A percentile compares a stretch with the other conserved stretches of the same genome.
These are phyloP conservation scores for Cucumis cinereus DNA, from an alignment of 306 rosid genomes.

Conservation along the genomic window DNA sequence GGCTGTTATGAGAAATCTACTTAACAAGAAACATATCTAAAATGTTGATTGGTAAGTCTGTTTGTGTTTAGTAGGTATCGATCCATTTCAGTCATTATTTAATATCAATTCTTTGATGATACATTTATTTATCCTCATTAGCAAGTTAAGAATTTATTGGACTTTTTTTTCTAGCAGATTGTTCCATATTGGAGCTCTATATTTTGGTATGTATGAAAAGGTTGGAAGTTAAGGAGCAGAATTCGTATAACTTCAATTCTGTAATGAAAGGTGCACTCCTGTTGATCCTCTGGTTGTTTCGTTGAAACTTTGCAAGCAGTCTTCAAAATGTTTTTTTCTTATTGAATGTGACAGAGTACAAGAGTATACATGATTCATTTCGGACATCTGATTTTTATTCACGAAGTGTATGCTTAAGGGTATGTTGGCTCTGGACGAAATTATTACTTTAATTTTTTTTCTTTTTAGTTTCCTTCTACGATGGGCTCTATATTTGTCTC, in stretches of 20 bases:
- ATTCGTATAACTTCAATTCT: conserved; percentile 68
- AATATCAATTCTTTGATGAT: too few relatives aligned
- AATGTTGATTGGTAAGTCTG: too few relatives aligned
- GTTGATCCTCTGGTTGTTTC: conserved; percentile 10
- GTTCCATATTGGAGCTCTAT: conserved; percentile 75
- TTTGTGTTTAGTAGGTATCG: too few relatives aligned
- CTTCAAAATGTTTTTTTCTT: conserved; percentile 1
- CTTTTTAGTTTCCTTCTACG: not conserved
- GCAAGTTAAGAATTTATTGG: not conserved
- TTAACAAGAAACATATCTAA: not conserved
- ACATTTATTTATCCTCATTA: not conserved
- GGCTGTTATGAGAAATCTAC: not conserved
- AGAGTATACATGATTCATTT: conserved; percentile 47
- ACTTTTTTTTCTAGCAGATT: conserved; percentile 34
- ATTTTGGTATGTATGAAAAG: conserved; percentile 88
- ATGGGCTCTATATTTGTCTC: not conserved
- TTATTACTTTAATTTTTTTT: not conserved
- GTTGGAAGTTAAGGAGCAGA: conserved; percentile 75
- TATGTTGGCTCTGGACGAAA: conserved; percentile 6
- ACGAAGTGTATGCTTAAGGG: conserved; percentile 66
- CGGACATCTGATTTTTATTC: conserved; percentile 53
- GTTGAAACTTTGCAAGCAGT: conserved; percentile 8
- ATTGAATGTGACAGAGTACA: conserved; percentile 55
- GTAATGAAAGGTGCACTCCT: conserved; percentile 59
- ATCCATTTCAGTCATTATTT: too few relatives aligned